Base-by-base conservation (phyloP, 139 green algal species). In the Tetradesmus lagerheimii region DNA sequence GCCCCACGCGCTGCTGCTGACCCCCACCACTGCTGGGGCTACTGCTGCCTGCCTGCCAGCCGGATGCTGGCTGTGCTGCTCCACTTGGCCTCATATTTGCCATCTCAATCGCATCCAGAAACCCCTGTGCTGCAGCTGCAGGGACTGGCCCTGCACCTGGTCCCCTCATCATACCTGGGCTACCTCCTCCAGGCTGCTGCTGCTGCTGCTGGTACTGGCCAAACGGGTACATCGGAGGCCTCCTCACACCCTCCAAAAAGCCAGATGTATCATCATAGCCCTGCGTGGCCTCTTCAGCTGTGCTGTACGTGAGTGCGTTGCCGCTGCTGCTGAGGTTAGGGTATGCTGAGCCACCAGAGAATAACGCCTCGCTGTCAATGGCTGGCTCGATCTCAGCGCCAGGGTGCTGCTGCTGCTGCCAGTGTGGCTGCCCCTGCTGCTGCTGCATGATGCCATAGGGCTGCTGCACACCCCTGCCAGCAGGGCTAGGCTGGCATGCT, bases 11-110 rank as follows among this genome's bases (percentile, higher is more conserved):
- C 75, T 41, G 35, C 75, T 81, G 75, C 14, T n/a, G n/a, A n/a
- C n/a, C n/a, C n/a, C 75, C 75, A 64, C 85, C 37, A 27, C 45
- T 50, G 45, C 57, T 83, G 85, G 45, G 64, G 57, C 85, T 83
- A 34, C 20, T 80, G 75, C 75, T 45, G 75, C 66, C 34, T 18
- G 45, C 37, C 14, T 66, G 38, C 31, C 37, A 86, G 31, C 37
- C n/a, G 23, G 71, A 25, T 6, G n/a, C 9, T 11, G 71, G 71
- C 71, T 79, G n/a, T 20, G n/a, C 71, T 0, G 71, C 71, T 41
- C 4, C 71, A 20, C 71, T 12, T 41, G 71, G 71, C 31, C n/a
- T n/a, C 71, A 62, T 86, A 38, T 35, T 74, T 11, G 71, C 71
- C 71, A 79, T 37, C 71, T 79, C 71, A 5, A 79, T 79, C 20